A percentile compares a stretch with the other conserved stretches of the same genome.
phyloP scores from a whole-genome alignment of 2,329 filamentous ascomycete genomes.

The Epichloe aotearoae region DNA sequence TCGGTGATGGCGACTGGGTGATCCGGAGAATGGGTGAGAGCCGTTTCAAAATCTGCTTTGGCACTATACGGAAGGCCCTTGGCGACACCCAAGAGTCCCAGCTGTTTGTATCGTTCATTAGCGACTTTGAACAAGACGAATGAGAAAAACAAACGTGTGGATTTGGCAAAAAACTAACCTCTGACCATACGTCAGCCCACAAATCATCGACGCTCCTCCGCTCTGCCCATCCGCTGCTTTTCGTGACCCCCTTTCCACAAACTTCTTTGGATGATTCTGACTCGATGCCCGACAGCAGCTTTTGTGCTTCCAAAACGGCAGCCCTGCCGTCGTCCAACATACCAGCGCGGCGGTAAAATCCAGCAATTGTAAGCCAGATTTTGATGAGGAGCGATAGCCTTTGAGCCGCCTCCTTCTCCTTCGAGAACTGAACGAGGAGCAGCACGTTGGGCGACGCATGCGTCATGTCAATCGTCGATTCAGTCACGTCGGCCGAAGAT shows the following conservation, averaged over 20 bases:
- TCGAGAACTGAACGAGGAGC: constrained; percentile 40
- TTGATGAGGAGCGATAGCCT: constrained; percentile 49
- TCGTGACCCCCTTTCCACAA: constrained; percentile 48
- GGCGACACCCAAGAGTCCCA: constrained; percentile 52
- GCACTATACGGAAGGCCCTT: constrained; percentile 54
- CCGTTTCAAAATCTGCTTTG: constrained; percentile 66
- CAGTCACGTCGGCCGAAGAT: constrained; percentile 24
- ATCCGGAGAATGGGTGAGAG: constrained; percentile 65
- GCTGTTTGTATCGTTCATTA: constrained; percentile 25
- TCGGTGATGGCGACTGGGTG: constrained; percentile 71
- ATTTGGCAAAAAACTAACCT: constrained; percentile 40
- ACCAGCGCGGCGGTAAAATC: constrained; percentile 71
- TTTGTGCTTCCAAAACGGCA: constrained; percentile 69
- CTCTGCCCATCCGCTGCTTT: constrained; percentile 60
- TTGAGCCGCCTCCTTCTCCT: constrained; percentile 36
- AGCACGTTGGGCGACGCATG: constrained; percentile 34
- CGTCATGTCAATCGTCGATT: constrained; percentile 25
- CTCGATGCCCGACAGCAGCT: constrained; percentile 61
- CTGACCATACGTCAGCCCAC: constrained; percentile 70
- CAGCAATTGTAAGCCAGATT: constrained; percentile 83
- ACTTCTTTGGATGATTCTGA: constrained; percentile 48
- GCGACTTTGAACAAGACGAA: neutral
- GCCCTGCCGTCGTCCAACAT: constrained; percentile 69
- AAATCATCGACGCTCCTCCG: constrained; percentile 72
- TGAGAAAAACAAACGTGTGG: neutral